A percentile compares a stretch with the other conserved stretches of the same genome.
phyloP scores from a whole-genome alignment of 169 alveolate genomes.

The Cryptosporidium tyzzeri region DNA sequence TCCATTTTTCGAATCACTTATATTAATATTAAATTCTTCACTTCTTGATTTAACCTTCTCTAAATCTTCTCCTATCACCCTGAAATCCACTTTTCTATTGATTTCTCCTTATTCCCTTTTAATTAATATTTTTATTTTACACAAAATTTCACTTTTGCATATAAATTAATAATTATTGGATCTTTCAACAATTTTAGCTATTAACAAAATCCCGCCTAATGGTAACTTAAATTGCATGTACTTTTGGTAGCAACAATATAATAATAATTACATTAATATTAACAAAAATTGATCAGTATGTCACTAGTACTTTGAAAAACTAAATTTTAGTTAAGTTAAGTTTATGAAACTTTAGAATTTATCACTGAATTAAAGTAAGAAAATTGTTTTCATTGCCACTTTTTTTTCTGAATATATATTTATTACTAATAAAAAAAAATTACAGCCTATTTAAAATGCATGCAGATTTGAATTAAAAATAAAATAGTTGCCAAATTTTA shows the following conservation, averaged over 20 bases:
- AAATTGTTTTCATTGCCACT: background rate
- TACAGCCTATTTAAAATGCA: background rate
- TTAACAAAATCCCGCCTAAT: background rate
- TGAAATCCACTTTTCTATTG: background rate
- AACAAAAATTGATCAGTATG: too few relatives aligned
- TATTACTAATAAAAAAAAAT: too few relatives aligned
- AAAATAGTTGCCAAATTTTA: background rate
- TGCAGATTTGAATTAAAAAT: conserved; percentile 8
- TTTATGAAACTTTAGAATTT: background rate
- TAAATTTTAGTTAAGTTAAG: background rate
- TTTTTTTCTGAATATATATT: too few relatives aligned
- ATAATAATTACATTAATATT: too few relatives aligned
- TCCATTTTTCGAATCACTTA: background rate
- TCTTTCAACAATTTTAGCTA: background rate
- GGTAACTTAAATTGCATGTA: background rate
- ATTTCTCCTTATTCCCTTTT: background rate
- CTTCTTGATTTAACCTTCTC: background rate
- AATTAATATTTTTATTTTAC: background rate
- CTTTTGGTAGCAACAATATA: background rate
- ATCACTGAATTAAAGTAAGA: background rate
- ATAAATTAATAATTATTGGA: conserved; percentile 1
- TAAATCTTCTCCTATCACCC: background rate
- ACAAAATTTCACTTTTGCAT: background rate
- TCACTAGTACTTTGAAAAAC: background rate
- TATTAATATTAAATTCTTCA: background rate